These are phyloP conservation scores for Paramecium octaurelia DNA, from an alignment of 73 alveolate species.

Conservation along the genomic window DNA sequence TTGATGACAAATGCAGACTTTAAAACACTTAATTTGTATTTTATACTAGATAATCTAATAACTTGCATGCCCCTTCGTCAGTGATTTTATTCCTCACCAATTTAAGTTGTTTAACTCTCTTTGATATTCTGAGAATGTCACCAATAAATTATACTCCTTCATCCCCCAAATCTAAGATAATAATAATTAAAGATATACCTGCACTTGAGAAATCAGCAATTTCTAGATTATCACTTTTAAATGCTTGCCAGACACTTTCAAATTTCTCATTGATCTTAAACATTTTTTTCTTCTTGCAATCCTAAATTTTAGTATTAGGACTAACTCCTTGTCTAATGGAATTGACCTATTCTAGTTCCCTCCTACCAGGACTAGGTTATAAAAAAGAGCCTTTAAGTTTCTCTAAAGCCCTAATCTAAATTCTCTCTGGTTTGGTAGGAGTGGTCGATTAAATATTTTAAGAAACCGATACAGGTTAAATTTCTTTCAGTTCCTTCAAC, in stretches of 20 bases:
- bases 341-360: not conserved
- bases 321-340: not conserved
- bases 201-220: slow-evolving; percentile 46
- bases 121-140: not conserved
- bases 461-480: not conserved
- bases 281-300: not conserved
- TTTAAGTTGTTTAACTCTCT: slow-evolving; percentile 34
- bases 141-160: not conserved
- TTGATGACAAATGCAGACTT: not conserved
- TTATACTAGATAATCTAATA: not conserved
- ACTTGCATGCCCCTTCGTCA: slow-evolving; percentile 35
- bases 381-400: not conserved
- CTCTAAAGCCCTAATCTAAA: not conserved
- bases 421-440: not conserved
- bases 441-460: not conserved
- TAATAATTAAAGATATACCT: not conserved
- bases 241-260: slow-evolving; percentile 18
- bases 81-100: slow-evolving; percentile 36
- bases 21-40: not conserved
- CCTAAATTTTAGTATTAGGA: not conserved
- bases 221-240: slow-evolving; percentile 35
- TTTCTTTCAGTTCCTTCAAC: not conserved
- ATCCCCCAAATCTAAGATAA: not conserved
- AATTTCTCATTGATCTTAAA: slow-evolving; percentile 40
- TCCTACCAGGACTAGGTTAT: slow-evolving; percentile 15